Percentiles rank a stretch among this genome's conserved stretches.
phyloP scores from a whole-genome alignment of 2,329 filamentous ascomycete species.

The Aureobasidium pullulans region DNA sequence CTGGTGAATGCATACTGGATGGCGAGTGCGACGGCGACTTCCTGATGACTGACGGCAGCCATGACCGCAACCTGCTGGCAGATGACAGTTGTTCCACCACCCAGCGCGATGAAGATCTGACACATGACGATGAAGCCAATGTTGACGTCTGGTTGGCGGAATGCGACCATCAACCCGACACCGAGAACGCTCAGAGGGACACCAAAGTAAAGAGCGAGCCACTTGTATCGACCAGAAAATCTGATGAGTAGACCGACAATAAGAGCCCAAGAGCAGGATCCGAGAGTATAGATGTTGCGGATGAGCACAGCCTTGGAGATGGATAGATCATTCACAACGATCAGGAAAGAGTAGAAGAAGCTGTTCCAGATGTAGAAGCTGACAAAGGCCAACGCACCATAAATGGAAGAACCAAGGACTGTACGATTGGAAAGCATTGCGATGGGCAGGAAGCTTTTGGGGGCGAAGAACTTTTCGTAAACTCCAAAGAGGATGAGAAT shows the following conservation, averaged over 20 bases:
- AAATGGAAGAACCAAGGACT: constrained; percentile 44
- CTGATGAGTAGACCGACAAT: constrained; percentile 25
- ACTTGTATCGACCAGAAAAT: constrained; percentile 29
- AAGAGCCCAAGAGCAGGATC: constrained; percentile 22
- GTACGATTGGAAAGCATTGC: constrained; percentile 42
- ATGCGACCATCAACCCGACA: constrained; percentile 29
- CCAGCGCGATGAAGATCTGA: constrained; percentile 31
- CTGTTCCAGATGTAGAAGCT: constrained; percentile 30
- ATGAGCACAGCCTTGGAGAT: constrained; percentile 30
- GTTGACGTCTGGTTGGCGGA: constrained; percentile 25
- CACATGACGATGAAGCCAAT: constrained; percentile 34
- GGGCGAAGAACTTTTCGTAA: constrained; percentile 34
- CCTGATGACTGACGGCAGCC: constrained; percentile 34
- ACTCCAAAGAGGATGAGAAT: constrained; percentile 31
- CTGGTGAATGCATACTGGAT: constrained; percentile 53
- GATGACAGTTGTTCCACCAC: constrained; percentile 23
- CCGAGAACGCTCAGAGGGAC: constrained; percentile 28
- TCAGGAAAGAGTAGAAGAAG: constrained; percentile 34
- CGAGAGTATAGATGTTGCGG: constrained; percentile 31
- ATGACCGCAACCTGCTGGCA: constrained; percentile 29
- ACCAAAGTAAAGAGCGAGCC: constrained; percentile 23
- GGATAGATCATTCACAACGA: constrained; percentile 31
- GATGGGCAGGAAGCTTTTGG: constrained; percentile 36
- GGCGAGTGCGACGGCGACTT: constrained; percentile 53
- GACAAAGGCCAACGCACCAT: constrained; percentile 32